A percentile compares a stretch with the other conserved stretches of the same genome.
These are phyloP conservation scores for Gossypium stocksii DNA, from an alignment of 345 rosid species.

Conservation along the genomic window DNA sequence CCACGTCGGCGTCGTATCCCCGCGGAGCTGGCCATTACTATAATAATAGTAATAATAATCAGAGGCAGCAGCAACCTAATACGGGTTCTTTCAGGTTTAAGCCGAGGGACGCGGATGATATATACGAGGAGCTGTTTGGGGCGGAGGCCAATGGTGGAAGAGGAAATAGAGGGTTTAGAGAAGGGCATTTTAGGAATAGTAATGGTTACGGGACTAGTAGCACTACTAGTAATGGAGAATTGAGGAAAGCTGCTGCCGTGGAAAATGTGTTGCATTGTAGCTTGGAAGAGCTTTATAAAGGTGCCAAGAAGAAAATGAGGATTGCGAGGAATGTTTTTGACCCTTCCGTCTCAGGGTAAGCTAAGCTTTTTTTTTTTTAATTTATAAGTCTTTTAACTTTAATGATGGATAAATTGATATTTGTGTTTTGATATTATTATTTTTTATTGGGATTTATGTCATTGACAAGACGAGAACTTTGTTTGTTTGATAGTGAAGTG, in stretches of 20 bases:
- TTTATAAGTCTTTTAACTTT: background rate
- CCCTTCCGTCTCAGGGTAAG: constrained; percentile 50
- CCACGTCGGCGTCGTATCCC: constrained; percentile 25
- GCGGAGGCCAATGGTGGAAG: constrained; percentile 39
- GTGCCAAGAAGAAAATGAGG: constrained; percentile 71
- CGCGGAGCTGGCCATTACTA: constrained; percentile 19
- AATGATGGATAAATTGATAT: background rate
- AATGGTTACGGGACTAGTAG: constrained; percentile 15
- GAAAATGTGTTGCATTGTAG: constrained; percentile 69
- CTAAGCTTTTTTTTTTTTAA: background rate
- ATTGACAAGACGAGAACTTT: background rate
- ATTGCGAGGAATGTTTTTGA: constrained; percentile 55
- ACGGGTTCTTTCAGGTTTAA: constrained; percentile 50
- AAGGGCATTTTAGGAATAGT: constrained; percentile 43
- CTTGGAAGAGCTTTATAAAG: constrained; percentile 84
- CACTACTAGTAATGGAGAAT: constrained; percentile 14
- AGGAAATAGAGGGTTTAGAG: constrained; percentile 33
- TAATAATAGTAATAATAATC: constrained; percentile 1
- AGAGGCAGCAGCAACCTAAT: constrained; percentile 30
- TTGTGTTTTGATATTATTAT: too few relatives aligned
- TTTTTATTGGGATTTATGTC: background rate
- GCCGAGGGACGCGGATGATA: constrained; percentile 75
- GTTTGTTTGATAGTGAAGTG: background rate
- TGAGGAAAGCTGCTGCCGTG: constrained; percentile 48
- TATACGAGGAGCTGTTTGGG: constrained; percentile 76